These are phyloP conservation scores for Globisporangium iwayamae DNA, from an alignment of 352 stramenopile genomes.

Conservation along the genomic window DNA sequence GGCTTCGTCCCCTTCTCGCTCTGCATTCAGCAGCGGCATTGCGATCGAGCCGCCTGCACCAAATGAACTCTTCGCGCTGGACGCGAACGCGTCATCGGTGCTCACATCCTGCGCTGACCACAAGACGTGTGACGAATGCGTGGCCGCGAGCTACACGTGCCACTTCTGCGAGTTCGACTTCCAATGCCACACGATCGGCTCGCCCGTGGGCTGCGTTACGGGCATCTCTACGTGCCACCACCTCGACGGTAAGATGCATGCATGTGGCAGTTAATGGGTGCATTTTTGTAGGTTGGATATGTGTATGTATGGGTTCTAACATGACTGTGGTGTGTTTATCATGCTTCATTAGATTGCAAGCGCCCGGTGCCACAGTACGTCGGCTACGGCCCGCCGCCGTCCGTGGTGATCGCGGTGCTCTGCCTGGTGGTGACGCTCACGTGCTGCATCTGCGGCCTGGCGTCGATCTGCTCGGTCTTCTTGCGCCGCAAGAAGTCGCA, in stretches of 20 bases:
- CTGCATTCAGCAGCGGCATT: neutral
- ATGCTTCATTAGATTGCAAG: constrained; percentile 56
- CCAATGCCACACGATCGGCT: constrained; percentile 78
- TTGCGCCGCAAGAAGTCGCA: constrained; percentile 24
- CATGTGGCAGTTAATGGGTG: neutral
- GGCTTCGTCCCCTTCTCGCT: too few species aligned
- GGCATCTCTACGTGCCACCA: constrained; percentile 82
- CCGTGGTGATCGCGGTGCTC: constrained; percentile 81
- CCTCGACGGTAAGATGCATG: constrained; percentile 46
- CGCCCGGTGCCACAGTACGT: constrained; percentile 69
- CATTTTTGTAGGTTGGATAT: neutral
- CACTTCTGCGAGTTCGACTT: constrained; percentile 86
- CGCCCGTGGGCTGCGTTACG: constrained; percentile 51
- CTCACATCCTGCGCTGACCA: constrained; percentile 33
- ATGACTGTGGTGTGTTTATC: neutral
- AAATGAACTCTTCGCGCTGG: constrained; percentile 1
- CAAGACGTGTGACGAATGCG: constrained; percentile 73
- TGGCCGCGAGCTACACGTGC: constrained; percentile 70
- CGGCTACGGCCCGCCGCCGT: constrained; percentile 74
- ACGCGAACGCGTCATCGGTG: constrained; percentile 15
- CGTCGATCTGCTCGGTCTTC: constrained; percentile 75
- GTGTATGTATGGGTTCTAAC: neutral
- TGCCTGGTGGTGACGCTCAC: constrained; percentile 79
- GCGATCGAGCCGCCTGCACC: neutral
- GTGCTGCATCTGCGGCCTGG: constrained; percentile 77